Evolutionary conservation across 2,329 filamentous ascomycete genomes (phyloP).

Genomic region (Colletotrichum lini): DNA sequence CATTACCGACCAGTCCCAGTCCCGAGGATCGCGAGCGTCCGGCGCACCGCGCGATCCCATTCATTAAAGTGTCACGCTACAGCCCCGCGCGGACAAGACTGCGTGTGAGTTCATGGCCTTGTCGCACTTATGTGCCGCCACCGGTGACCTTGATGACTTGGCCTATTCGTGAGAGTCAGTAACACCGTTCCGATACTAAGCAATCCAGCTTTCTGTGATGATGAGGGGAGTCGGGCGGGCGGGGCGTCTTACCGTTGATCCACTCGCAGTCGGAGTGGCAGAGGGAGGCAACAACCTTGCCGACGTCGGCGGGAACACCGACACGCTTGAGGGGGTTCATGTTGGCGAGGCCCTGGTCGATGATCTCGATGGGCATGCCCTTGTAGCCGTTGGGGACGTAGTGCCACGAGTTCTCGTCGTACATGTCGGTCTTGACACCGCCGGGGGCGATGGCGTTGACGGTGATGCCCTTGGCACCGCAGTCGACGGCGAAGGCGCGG

Average conservation of each 20-base stretch:
- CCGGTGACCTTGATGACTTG: slow-evolving; percentile 58
- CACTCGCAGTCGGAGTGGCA: slow-evolving; percentile 73
- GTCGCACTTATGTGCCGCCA: slow-evolving; percentile 45
- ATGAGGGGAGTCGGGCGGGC: no score
- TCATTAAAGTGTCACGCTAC: slow-evolving; percentile 29
- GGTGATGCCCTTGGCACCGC: slow-evolving; percentile 76
- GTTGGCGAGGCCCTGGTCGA: slow-evolving; percentile 68
- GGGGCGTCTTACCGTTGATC: slow-evolving; percentile 70
- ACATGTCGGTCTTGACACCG: slow-evolving; percentile 85
- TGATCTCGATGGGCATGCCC: slow-evolving; percentile 65
- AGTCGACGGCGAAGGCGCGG: slow-evolving; percentile 80
- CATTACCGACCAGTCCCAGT: slow-evolving; percentile 25
- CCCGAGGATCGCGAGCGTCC: slow-evolving; percentile 23
- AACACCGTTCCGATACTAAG: slow-evolving; percentile 54
- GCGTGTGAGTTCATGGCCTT: not conserved
- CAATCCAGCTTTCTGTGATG: not conserved
- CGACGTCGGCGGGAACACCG: slow-evolving; percentile 71
- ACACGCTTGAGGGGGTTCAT: slow-evolving; percentile 73
- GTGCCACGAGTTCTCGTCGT: slow-evolving; percentile 77
- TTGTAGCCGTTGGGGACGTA: slow-evolving; percentile 71
- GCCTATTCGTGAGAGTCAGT: slow-evolving; percentile 59
- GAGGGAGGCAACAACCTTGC: slow-evolving; percentile 69
- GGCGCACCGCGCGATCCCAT: slow-evolving; percentile 25
- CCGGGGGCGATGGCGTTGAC: slow-evolving; percentile 82
- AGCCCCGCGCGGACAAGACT: slow-evolving; percentile 28